These are phyloP conservation scores for Ceratocystis eucalypticola DNA, from an alignment of 2,329 filamentous ascomycete species.

Conservation along the genomic window DNA sequence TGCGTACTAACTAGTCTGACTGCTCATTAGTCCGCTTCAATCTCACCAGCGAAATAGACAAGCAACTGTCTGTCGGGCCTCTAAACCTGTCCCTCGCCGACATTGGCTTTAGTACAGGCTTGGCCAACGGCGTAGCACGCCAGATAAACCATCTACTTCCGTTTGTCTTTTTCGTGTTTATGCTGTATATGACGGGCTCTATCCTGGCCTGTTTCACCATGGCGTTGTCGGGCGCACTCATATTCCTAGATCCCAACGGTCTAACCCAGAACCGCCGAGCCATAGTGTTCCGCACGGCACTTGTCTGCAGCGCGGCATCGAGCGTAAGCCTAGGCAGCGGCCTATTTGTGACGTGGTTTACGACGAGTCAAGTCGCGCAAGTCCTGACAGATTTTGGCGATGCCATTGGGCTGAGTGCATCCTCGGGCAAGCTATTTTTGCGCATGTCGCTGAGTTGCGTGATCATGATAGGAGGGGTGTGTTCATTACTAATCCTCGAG, in stretches of 20 bases:
- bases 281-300: conserved; percentile 25
- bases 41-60: conserved; percentile 34
- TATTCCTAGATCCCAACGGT: neutral
- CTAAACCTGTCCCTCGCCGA: conserved; percentile 33
- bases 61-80: conserved; percentile 34
- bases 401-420: conserved; percentile 33
- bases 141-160: conserved; percentile 38
- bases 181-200: conserved; percentile 36
- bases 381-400: conserved; percentile 33
- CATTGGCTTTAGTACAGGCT: conserved; percentile 31
- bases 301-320: conserved; percentile 28
- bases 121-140: conserved; percentile 28
- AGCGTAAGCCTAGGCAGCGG: conserved; percentile 29
- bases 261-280: neutral
- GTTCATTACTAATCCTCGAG: conserved; percentile 23
- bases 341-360: conserved; percentile 33
- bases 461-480: conserved; percentile 28
- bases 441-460: conserved; percentile 36
- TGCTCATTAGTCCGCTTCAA: conserved; percentile 29
- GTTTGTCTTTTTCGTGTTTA: conserved; percentile 35
- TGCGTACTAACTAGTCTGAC: neutral
- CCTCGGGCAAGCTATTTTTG: conserved; percentile 33
- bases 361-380: conserved; percentile 30
- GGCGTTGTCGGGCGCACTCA: conserved; percentile 25
- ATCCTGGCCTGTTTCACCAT: conserved; percentile 30